Percentiles rank a stretch among this genome's conserved stretches.
phyloP scores from a whole-genome alignment of 179 eudicot genomes.

The Sideroxylon spinosum region DNA sequence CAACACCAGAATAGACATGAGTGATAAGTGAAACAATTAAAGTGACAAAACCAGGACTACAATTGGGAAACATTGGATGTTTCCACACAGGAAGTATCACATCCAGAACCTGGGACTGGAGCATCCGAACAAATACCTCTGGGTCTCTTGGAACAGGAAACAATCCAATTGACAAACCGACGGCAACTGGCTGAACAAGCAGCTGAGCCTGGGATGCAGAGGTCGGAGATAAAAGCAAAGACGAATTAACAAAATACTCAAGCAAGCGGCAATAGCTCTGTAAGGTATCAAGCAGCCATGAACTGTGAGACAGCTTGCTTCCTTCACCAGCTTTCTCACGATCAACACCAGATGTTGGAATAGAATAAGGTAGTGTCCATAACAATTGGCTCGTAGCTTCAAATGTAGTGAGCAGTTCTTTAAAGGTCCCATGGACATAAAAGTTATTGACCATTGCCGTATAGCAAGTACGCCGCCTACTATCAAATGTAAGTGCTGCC shows the following conservation, averaged over 20 bases:
- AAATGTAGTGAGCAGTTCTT: constrained; percentile 88
- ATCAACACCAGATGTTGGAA: constrained; percentile 44
- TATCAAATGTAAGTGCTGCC: constrained; percentile 75
- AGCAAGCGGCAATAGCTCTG: constrained; percentile 81
- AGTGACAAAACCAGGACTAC: constrained; percentile 66
- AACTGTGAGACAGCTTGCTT: constrained; percentile 53
- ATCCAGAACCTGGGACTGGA: constrained; percentile 93
- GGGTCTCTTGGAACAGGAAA: constrained; percentile 98
- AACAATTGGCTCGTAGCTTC: constrained; percentile 95
- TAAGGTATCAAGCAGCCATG: constrained; percentile 89
- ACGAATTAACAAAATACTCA: constrained; percentile 86
- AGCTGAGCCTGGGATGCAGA: constrained; percentile 84
- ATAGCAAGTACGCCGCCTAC: constrained; percentile 73
- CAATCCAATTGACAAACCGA: constrained; percentile 89
- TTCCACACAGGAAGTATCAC: constrained; percentile 97
- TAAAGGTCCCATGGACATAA: constrained; percentile 89
- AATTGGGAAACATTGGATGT: constrained; percentile 77
- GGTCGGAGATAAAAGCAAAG: constrained; percentile 69
- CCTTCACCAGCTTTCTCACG: constrained; percentile 44
- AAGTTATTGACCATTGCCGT: constrained; percentile 80
- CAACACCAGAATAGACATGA: constrained; percentile 84
- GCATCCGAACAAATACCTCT: constrained; percentile 88
- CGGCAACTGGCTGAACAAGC: constrained; percentile 93
- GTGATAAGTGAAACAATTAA: constrained; percentile 67
- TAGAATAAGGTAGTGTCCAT: constrained; percentile 68